Conservation (phyloP, 1,139 yeast genomes). For the Hemisphaericaspora xylanilytica region DNA sequence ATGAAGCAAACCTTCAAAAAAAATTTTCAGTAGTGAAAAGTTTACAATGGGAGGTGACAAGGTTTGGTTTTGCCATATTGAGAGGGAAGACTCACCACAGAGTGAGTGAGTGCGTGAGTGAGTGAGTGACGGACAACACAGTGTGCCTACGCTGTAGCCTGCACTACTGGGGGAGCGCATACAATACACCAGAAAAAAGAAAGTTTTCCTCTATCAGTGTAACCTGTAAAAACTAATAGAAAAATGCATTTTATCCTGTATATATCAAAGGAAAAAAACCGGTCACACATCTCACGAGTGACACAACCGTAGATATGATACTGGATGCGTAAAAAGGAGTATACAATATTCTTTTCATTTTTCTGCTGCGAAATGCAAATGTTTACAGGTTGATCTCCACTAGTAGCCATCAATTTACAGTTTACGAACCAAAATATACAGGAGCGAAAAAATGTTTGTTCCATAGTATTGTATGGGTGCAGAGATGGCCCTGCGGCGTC, state of each 20-base stretch:
- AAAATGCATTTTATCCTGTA: conserved; percentile 1
- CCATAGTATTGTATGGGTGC: not conserved
- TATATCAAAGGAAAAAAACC: conserved; percentile 2
- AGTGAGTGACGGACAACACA: not conserved
- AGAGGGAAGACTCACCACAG: no score
- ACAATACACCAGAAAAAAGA: not conserved
- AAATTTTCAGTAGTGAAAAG: conserved; percentile 6
- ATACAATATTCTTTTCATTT: not conserved
- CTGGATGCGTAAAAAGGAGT: conserved; percentile 5
- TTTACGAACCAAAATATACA: conserved; percentile 3
- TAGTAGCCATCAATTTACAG: not conserved
- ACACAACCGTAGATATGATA: not conserved
- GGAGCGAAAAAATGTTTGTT: conserved; percentile 4
- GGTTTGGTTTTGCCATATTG: no score
- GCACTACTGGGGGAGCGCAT: no score
- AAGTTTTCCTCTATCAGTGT: not conserved
- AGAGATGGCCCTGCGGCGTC: no score
- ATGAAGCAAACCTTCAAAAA: conserved; percentile 2
- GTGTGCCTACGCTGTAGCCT: no score
- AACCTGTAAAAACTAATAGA: conserved; percentile 2
- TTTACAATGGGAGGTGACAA: no score
- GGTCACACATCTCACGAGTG: conserved; percentile 7
- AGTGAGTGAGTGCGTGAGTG: conserved; percentile 3
- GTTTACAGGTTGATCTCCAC: conserved; percentile 1
- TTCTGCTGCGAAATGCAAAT: no score